A percentile compares a stretch with the other conserved stretches of the same genome.
Evolutionary conservation across 192 early-diverging fungal genomes (phyloP).

Genomic region (Mortierella hygrophila): DNA sequence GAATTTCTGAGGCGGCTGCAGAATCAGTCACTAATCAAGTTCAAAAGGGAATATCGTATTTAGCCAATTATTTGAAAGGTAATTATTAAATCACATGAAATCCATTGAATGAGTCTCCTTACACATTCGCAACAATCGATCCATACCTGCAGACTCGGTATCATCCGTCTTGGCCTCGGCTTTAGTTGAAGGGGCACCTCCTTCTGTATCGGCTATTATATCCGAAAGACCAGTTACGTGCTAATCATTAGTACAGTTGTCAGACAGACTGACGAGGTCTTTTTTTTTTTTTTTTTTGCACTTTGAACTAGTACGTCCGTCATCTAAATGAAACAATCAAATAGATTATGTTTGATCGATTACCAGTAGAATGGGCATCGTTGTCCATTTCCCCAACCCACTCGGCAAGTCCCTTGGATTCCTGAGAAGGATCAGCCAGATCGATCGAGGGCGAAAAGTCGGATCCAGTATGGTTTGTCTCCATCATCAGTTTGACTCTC

Average conservation of each 20-base stretch:
- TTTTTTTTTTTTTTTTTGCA: not conserved
- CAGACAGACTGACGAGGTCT: not conserved
- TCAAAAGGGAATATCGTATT: too few species aligned
- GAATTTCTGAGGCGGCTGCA: not conserved
- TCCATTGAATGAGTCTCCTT: too few species aligned
- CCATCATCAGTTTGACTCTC: conserved; percentile 35
- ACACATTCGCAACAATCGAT: not conserved
- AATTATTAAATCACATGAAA: too few species aligned
- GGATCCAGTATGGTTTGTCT: conserved; percentile 7
- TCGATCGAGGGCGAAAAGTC: conserved; percentile 36
- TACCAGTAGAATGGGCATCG: conserved; percentile 15
- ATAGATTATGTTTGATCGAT: not conserved
- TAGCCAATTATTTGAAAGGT: too few species aligned
- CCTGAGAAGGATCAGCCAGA: conserved; percentile 30
- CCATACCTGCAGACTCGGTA: not conserved
- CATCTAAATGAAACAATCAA: not conserved
- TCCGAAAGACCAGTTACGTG: not conserved
- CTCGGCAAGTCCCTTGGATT: conserved; percentile 27
- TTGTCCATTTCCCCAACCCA: conserved; percentile 34
- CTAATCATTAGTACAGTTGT: not conserved
- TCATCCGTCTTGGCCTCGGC: not conserved
- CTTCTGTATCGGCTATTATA: not conserved
- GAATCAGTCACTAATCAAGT: not conserved
- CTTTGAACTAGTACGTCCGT: not conserved
- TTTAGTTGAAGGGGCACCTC: not conserved